Evolutionary conservation across 2,329 filamentous ascomycete genomes (phyloP).

Genomic region (Coniochaeta hoffmannii): DNA sequence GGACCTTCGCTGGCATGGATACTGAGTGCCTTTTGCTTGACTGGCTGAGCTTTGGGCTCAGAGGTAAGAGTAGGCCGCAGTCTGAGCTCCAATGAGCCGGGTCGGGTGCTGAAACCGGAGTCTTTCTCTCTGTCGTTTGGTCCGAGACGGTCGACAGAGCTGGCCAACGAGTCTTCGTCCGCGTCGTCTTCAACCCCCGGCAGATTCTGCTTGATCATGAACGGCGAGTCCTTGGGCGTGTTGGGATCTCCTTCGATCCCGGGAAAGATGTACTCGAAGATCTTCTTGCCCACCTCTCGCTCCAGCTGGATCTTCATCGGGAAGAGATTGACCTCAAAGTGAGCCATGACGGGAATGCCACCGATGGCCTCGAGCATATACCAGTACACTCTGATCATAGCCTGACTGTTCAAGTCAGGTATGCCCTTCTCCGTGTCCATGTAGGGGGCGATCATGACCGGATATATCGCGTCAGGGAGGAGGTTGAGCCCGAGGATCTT

Average conservation of each 20-base stretch:
- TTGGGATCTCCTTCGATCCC: conserved; percentile 41
- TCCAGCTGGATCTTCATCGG: conserved; percentile 93
- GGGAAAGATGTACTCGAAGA: conserved; percentile 98
- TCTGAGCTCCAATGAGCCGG: conserved; percentile 72
- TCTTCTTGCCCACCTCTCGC: conserved; percentile 80
- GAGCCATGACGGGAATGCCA: conserved; percentile 92
- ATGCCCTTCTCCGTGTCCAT: conserved; percentile 55
- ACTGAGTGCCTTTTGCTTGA: conserved; percentile 40
- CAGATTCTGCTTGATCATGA: conserved; percentile 41
- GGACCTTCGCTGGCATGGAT: conserved; percentile 41
- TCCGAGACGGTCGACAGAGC: conserved; percentile 28
- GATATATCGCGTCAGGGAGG: conserved; percentile 84
- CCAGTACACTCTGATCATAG: conserved; percentile 94
- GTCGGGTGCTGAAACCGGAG: conserved; percentile 46
- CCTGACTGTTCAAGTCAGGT: conserved; percentile 52
- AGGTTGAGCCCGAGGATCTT: conserved; percentile 85
- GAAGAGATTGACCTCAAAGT: conserved; percentile 90
- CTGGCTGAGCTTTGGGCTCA: conserved; percentile 26
- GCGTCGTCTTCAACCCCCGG: conserved; percentile 41
- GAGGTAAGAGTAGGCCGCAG: conserved; percentile 74
- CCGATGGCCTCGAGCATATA: conserved; percentile 97
- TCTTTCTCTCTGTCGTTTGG: conserved; percentile 36
- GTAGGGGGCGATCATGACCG: conserved; percentile 91
- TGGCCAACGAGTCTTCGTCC: conserved; percentile 32
- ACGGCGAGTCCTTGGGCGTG: conserved; percentile 53